Conservation (phyloP, 805 yeast species). For the Lipomyces sp. region DNA sequence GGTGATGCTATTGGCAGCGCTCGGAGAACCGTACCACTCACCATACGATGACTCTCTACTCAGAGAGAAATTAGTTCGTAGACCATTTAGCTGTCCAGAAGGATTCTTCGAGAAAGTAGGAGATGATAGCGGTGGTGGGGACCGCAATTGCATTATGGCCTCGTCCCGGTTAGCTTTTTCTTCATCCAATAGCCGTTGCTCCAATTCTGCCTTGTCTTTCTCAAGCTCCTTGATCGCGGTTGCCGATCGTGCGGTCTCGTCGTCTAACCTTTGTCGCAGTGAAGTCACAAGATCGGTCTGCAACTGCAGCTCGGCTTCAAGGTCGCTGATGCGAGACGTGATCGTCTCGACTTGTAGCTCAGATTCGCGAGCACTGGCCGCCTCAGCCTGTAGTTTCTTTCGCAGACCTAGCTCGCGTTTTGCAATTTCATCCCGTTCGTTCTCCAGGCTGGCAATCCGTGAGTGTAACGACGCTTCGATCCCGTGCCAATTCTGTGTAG, state of each 20-base stretch:
- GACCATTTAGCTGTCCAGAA: neutral
- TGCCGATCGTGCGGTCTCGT: constrained; percentile 27
- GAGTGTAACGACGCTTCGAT: constrained; percentile 69
- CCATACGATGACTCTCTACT: constrained; percentile 29
- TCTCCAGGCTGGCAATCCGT: constrained; percentile 53
- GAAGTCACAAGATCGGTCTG: constrained; percentile 28
- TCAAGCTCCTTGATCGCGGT: constrained; percentile 37
- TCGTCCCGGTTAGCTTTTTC: constrained; percentile 37
- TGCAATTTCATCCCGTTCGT: constrained; percentile 51
- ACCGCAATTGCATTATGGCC: constrained; percentile 14
- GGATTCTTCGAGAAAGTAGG: constrained; percentile 26
- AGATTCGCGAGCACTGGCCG: constrained; percentile 6
- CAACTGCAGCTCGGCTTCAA: constrained; percentile 30
- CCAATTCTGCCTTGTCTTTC: constrained; percentile 36
- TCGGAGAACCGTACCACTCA: constrained; percentile 7
- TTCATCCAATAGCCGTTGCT: constrained; percentile 31
- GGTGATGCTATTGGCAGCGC: constrained; percentile 1
- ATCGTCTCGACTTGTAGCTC: constrained; percentile 23
- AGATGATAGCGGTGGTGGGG: constrained; percentile 23
- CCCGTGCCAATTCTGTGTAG: constrained; percentile 81
- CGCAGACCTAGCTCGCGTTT: constrained; percentile 40
- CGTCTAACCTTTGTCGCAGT: constrained; percentile 28
- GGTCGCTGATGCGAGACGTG: constrained; percentile 23
- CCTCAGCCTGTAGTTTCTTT: constrained; percentile 25
- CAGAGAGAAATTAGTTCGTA: constrained; percentile 4